Evolutionary conservation across 345 rosid species (phyloP).

Genomic region (Corchorus olitorius): DNA sequence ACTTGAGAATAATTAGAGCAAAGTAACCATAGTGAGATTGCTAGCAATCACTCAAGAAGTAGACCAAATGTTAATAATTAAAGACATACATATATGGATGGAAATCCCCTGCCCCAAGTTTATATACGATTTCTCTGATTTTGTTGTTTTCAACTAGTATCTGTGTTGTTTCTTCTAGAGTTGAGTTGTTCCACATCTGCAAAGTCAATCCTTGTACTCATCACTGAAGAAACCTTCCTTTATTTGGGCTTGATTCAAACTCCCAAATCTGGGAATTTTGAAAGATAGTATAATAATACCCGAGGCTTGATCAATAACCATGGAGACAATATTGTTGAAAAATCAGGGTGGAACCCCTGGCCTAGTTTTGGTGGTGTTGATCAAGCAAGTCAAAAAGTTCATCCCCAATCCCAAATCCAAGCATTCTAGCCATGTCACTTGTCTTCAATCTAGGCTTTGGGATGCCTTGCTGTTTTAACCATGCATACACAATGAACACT

Average conservation of each 20-base stretch:
- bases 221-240: not conserved
- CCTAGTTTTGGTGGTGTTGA: conserved; percentile 13
- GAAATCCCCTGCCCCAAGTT: too few relatives aligned
- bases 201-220: not conserved
- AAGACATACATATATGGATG: too few relatives aligned
- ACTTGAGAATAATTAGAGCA: too few relatives aligned
- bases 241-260: not conserved
- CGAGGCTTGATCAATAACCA: not conserved
- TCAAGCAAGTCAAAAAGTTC: conserved; percentile 69
- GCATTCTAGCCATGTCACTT: conserved; percentile 87
- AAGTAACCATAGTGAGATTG: too few relatives aligned
- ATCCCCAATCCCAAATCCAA: conserved; percentile 79
- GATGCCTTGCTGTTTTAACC: conserved; percentile 63
- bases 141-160: not conserved
- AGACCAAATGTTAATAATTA: not conserved
- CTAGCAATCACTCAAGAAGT: too few relatives aligned
- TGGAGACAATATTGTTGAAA: not conserved
- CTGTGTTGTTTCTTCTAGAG: not conserved
- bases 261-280: not conserved
- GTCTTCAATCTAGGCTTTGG: conserved; percentile 76
- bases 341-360: not conserved
- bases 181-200: not conserved
- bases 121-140: not conserved
- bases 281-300: not conserved
- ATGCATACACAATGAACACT: conserved; percentile 64